These are phyloP conservation scores for Saprolegnia diclina DNA, from an alignment of 352 stramenopile species.

Conservation along the genomic window DNA sequence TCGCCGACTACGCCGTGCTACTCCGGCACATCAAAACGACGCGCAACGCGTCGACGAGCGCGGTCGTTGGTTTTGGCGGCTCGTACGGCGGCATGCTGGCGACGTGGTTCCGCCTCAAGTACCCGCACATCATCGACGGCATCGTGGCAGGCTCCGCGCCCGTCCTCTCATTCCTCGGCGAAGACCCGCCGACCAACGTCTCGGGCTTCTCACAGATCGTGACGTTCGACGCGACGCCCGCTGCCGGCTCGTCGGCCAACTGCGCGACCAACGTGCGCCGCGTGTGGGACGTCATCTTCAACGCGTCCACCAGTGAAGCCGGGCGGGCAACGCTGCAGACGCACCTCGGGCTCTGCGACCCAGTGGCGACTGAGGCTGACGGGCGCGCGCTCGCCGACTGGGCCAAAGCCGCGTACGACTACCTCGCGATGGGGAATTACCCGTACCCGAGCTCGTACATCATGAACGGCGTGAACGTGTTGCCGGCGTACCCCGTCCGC, in stretches of 20 bases:
- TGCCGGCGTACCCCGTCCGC: constrained; percentile 88
- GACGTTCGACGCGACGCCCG: constrained; percentile 61
- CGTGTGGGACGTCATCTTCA: constrained; percentile 53
- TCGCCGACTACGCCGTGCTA: constrained; percentile 68
- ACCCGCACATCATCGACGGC: constrained; percentile 64
- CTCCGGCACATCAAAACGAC: constrained; percentile 43
- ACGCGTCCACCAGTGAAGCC: constrained; percentile 39
- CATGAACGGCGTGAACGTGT: neutral
- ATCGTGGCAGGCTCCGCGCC: constrained; percentile 59
- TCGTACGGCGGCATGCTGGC: constrained; percentile 74
- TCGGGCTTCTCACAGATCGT: constrained; percentile 40
- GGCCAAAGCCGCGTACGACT: constrained; percentile 80
- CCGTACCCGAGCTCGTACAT: constrained; percentile 92
- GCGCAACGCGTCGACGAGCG: constrained; percentile 35
- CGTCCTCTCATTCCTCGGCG: constrained; percentile 46
- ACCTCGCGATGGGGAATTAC: constrained; percentile 95
- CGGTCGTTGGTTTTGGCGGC: constrained; percentile 62
- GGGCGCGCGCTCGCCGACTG: constrained; percentile 51
- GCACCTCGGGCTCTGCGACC: constrained; percentile 52
- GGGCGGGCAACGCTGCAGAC: constrained; percentile 42
- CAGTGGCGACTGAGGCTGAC: constrained; percentile 41
- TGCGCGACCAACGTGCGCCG: constrained; percentile 78
- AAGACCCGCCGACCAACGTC: constrained; percentile 39
- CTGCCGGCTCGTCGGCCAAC: constrained; percentile 50
- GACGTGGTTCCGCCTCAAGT: constrained; percentile 71